These are phyloP conservation scores for Diaporthe batatas DNA, from an alignment of 2,329 filamentous ascomycete species.

Conservation along the genomic window DNA sequence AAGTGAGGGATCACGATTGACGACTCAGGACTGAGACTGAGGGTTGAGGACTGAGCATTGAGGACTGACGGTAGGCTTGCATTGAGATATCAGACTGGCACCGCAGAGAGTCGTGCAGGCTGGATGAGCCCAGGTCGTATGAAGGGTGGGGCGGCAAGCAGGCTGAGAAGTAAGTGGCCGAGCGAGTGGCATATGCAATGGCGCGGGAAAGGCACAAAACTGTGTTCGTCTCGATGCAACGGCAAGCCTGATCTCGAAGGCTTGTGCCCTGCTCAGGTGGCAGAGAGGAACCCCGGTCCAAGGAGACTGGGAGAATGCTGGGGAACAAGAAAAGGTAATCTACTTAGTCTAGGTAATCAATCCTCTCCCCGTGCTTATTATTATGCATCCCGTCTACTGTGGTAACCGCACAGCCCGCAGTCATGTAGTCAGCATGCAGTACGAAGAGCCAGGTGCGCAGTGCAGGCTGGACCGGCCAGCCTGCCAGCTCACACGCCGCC, in stretches of 20 bases:
- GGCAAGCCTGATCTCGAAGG: background rate
- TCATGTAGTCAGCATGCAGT: conserved; percentile 32
- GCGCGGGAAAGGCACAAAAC: background rate
- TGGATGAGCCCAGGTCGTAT: background rate
- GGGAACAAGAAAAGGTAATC: background rate
- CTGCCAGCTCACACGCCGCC: no score
- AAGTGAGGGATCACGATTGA: conserved; percentile 15
- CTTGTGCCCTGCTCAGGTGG: conserved; percentile 7
- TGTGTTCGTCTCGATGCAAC: background rate
- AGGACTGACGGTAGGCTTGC: background rate
- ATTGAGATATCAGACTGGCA: background rate
- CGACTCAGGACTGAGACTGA: background rate
- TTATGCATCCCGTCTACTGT: conserved; percentile 11
- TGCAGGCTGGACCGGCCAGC: conserved; percentile 7
- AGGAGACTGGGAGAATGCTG: background rate
- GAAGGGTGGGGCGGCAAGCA: background rate
- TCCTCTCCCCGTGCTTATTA: background rate
- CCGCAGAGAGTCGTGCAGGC: background rate
- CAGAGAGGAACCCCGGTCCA: background rate
- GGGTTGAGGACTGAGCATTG: no score
- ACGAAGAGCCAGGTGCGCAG: background rate
- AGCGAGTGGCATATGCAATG: background rate
- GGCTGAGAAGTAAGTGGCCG: background rate
- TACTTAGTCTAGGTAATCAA: conserved; percentile 8
- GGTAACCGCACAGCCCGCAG: no score